phyloP scores from a whole-genome alignment of 352 stramenopile genomes.

The Hyphochytrium catenoides region DNA sequence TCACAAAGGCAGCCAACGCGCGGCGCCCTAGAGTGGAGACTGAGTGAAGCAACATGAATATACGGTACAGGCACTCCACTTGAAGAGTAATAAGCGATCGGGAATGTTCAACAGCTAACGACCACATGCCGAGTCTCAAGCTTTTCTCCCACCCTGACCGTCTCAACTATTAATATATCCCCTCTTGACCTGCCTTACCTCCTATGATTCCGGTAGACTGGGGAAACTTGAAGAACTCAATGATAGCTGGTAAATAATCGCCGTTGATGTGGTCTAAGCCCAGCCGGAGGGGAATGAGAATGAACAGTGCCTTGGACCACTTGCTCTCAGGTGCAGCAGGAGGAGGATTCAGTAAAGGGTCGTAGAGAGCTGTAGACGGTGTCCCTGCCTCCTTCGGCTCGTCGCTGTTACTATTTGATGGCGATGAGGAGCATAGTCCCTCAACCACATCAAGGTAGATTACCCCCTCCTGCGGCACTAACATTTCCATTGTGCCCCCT shows the following conservation, averaged over 20 bases:
- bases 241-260: conserved; percentile 37
- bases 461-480: conserved; percentile 51
- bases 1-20: no score
- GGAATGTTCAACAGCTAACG: no score
- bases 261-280: conserved; percentile 63
- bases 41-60: no score
- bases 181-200: no score
- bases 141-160: no score
- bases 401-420: conserved; percentile 12
- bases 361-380: conserved; percentile 25
- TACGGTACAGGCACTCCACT: no score
- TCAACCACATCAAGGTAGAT: conserved; percentile 49
- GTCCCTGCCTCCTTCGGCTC: conserved; percentile 1
- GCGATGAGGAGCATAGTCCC: conserved; percentile 34
- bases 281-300: conserved; percentile 73
- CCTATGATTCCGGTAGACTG: conserved; percentile 83
- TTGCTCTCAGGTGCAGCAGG: conserved; percentile 12
- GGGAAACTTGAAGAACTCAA: conserved; percentile 58
- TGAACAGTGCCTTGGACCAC: conserved; percentile 64
- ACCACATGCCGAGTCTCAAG: no score
- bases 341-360: conserved; percentile 49
- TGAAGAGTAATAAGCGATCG: no score
- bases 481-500: conserved; percentile 25
- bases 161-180: no score
- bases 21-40: no score